phyloP scores from a whole-genome alignment of 2,329 filamentous ascomycete species.

The Periconia macrospinosa region DNA sequence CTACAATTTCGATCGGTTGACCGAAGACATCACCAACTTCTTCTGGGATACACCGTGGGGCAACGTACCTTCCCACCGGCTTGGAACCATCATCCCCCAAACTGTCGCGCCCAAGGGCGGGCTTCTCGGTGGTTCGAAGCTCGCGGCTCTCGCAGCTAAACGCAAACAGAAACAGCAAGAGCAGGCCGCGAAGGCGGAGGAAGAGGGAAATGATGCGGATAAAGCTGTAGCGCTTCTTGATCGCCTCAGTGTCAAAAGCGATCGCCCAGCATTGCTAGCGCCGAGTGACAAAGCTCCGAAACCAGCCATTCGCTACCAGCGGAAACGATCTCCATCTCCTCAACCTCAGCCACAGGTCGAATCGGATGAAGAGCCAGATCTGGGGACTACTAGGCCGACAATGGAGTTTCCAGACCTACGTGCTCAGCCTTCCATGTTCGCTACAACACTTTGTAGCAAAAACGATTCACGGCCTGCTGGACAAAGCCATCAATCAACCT shows the following conservation, averaged over 20 bases:
- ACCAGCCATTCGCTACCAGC: conserved; percentile 1
- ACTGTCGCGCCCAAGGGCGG: conserved; percentile 63
- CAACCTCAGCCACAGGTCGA: conserved; percentile 12
- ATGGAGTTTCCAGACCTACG: conserved; percentile 43
- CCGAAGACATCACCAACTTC: conserved; percentile 47
- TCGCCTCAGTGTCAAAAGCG: conserved; percentile 41
- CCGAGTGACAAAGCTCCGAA: neutral
- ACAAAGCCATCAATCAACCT: neutral
- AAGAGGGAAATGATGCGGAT: conserved; percentile 18
- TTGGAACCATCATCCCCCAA: conserved; percentile 62
- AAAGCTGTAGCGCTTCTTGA: conserved; percentile 48
- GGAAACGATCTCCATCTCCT: conserved; percentile 35
- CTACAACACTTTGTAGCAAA: conserved; percentile 50
- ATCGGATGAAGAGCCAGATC: conserved; percentile 3
- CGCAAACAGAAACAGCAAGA: conserved; percentile 80
- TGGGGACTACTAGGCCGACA: conserved; percentile 15
- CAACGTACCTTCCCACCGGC: conserved; percentile 66
- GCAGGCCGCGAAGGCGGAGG: conserved; percentile 51
- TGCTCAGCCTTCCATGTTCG: conserved; percentile 55
- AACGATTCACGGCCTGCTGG: conserved; percentile 2
- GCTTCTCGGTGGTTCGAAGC: conserved; percentile 83
- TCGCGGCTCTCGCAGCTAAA: conserved; percentile 85
- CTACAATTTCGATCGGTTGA: conserved; percentile 3
- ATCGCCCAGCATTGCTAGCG: neutral
- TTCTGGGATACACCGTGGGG: conserved; percentile 89